A percentile compares a stretch with the other conserved stretches of the same genome.
These are phyloP conservation scores for Pseudognaphalium luteoalbum DNA, from an alignment of 129 eudicot species.

Conservation along the genomic window DNA sequence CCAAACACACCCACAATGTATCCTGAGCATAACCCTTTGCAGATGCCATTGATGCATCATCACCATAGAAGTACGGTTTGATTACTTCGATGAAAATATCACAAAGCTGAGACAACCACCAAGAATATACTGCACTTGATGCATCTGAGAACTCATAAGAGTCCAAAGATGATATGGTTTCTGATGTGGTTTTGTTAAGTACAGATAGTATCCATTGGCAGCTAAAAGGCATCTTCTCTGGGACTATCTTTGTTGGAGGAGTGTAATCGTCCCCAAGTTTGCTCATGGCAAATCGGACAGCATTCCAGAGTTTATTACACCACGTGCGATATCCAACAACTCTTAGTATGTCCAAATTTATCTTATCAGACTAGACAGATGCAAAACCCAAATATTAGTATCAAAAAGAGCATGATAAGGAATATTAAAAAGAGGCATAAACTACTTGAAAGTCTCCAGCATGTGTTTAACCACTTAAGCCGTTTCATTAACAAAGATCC, in stretches of 20 bases:
- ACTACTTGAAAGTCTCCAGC: too few species aligned
- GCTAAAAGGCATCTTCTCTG: slow-evolving; percentile 61
- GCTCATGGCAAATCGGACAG: slow-evolving; percentile 84
- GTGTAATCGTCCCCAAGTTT: slow-evolving; percentile 84
- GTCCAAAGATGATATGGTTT: slow-evolving; percentile 66
- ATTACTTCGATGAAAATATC: slow-evolving; percentile 83
- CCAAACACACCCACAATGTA: slow-evolving; percentile 83
- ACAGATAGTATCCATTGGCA: slow-evolving; percentile 96
- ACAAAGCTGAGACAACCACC: slow-evolving; percentile 94
- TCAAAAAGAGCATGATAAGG: not conserved
- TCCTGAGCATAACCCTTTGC: slow-evolving; percentile 70
- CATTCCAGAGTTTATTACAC: slow-evolving; percentile 97
- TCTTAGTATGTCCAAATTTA: slow-evolving; percentile 84
- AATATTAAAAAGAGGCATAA: not conserved
- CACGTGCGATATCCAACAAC: slow-evolving; percentile 90
- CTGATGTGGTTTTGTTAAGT: slow-evolving; percentile 69
- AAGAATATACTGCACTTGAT: slow-evolving; percentile 74
- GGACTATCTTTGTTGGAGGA: slow-evolving; percentile 59
- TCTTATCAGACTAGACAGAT: slow-evolving; percentile 78
- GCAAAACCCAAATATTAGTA: slow-evolving; percentile 16
- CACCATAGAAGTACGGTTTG: slow-evolving; percentile 70
- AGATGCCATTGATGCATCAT: slow-evolving; percentile 44
- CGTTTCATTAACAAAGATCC: too few species aligned
- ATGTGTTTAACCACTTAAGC: too few species aligned
- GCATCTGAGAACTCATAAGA: slow-evolving; percentile 87